Percentiles rank a stretch among this genome's conserved stretches.
Conservation (phyloP, 1,284 basidiomycete species). For the Austropuccinia psidii region DNA sequence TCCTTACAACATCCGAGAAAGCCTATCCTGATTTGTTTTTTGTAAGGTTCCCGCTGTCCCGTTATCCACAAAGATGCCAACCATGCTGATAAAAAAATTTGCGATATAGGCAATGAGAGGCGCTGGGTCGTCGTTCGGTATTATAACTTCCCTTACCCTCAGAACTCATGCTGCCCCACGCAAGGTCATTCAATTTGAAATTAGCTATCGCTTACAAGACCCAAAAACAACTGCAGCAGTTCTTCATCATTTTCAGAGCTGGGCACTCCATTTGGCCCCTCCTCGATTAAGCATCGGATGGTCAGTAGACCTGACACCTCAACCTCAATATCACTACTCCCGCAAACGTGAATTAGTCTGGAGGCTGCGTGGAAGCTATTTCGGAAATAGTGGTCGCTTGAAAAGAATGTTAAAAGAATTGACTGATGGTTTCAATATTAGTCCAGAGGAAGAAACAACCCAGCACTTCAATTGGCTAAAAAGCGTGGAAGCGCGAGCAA, state of each 20-base stretch:
- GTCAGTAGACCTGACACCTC: neutral
- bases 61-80: neutral
- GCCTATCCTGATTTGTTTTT: slow-evolving; percentile 40
- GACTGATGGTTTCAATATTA: neutral
- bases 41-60: slow-evolving; percentile 4
- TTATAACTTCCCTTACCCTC: slow-evolving; percentile 43
- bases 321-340: no score
- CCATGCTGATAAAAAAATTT: slow-evolving; percentile 26
- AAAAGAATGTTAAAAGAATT: neutral
- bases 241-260: slow-evolving; percentile 16
- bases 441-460: neutral
- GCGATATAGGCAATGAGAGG: slow-evolving; percentile 45
- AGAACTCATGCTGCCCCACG: slow-evolving; percentile 6
- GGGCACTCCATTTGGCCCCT: slow-evolving; percentile 10
- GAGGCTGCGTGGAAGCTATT: slow-evolving; percentile 8
- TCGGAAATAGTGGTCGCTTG: slow-evolving; percentile 1
- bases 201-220: neutral
- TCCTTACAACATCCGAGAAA: slow-evolving; percentile 40
- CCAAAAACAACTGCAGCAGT: neutral
- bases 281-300: slow-evolving; percentile 14
- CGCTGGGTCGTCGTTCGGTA: slow-evolving; percentile 46
- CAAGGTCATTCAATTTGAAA: slow-evolving; percentile 18
- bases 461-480: slow-evolving; percentile 12
- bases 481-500: neutral
- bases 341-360: neutral